Evolutionary conservation across 2,329 filamentous ascomycete species (phyloP).

Genomic region (Dactylellina drechsleri): DNA sequence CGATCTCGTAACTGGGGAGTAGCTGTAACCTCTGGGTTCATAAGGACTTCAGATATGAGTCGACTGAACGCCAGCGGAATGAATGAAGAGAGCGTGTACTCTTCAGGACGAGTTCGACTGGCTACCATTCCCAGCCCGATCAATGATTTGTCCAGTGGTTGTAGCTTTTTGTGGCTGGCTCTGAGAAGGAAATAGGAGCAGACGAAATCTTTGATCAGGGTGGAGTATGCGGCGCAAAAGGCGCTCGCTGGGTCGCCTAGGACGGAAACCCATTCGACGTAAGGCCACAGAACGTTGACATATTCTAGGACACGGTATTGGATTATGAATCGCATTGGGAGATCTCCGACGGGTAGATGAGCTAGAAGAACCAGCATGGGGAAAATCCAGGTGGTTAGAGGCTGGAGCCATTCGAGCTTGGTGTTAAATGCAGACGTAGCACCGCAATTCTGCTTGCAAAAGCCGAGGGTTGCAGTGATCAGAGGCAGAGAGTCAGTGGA

Average conservation of each 20-base stretch:
- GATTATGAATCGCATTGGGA: conserved; percentile 19
- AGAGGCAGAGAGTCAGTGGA: conserved; percentile 6
- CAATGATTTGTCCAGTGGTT: conserved; percentile 18
- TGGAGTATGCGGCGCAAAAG: conserved; percentile 53
- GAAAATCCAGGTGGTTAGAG: conserved; percentile 21
- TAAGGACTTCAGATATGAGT: conserved; percentile 18
- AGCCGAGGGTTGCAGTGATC: conserved; percentile 15
- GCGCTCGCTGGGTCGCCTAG: conserved; percentile 56
- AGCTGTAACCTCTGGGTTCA: conserved; percentile 5
- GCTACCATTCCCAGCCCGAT: conserved; percentile 51
- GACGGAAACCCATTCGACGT: conserved; percentile 33
- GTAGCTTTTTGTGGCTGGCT: background rate
- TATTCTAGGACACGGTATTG: background rate
- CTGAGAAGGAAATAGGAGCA: conserved; percentile 10
- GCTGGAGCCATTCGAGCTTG: conserved; percentile 17
- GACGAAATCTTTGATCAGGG: conserved; percentile 27
- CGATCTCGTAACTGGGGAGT: conserved; percentile 2
- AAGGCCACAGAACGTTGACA: conserved; percentile 15
- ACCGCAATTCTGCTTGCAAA: conserved; percentile 20
- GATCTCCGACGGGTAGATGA: conserved; percentile 19
- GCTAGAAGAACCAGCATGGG: conserved; percentile 27
- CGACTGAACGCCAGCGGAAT: conserved; percentile 19
- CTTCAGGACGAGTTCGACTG: conserved; percentile 48
- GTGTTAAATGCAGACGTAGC: conserved; percentile 5
- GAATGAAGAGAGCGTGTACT: conserved; percentile 54